These are phyloP conservation scores for Colletotrichum tropicale DNA, from an alignment of 2,329 filamentous ascomycete species.

Conservation along the genomic window DNA sequence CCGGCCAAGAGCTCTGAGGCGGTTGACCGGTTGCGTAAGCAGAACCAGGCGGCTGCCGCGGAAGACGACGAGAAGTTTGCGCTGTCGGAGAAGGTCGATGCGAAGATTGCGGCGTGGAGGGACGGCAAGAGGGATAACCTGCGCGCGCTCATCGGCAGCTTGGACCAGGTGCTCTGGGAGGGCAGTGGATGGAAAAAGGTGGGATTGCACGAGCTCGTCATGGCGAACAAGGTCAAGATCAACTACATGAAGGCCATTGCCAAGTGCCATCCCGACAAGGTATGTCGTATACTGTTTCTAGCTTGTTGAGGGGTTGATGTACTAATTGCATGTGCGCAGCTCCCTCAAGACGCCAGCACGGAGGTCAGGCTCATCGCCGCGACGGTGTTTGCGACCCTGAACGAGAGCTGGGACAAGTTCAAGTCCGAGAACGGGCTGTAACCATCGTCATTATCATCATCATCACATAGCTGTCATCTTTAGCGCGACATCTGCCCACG, in stretches of 20 bases:
- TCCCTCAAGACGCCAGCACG: constrained; percentile 67
- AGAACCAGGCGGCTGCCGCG: constrained; percentile 83
- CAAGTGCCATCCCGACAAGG: constrained; percentile 99
- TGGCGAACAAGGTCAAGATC: constrained; percentile 95
- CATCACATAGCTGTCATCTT: background rate
- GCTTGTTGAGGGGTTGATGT: background rate
- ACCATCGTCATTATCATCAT: constrained; percentile 1
- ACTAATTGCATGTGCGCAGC: constrained; percentile 39
- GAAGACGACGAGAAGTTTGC: constrained; percentile 94
- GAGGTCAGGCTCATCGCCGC: constrained; percentile 71
- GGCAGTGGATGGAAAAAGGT: constrained; percentile 96
- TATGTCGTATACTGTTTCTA: constrained; percentile 46
- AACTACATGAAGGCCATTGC: constrained; percentile 99
- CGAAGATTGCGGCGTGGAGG: constrained; percentile 79
- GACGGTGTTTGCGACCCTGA: constrained; percentile 70
- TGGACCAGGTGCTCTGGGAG: constrained; percentile 91
- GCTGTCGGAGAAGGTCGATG: constrained; percentile 84
- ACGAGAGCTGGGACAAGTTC: constrained; percentile 77
- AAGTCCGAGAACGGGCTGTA: constrained; percentile 71
- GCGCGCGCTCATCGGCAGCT: constrained; percentile 81
- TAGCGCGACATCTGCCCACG: background rate
- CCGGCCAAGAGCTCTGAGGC: constrained; percentile 70
- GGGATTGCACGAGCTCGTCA: constrained; percentile 88
- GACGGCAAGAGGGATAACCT: constrained; percentile 93
- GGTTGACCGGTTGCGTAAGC: constrained; percentile 79